A percentile compares a stretch with the other conserved stretches of the same genome.
phyloP scores from a whole-genome alignment of 208 protist genomes.

The Wallacemonas sp. region DNA sequence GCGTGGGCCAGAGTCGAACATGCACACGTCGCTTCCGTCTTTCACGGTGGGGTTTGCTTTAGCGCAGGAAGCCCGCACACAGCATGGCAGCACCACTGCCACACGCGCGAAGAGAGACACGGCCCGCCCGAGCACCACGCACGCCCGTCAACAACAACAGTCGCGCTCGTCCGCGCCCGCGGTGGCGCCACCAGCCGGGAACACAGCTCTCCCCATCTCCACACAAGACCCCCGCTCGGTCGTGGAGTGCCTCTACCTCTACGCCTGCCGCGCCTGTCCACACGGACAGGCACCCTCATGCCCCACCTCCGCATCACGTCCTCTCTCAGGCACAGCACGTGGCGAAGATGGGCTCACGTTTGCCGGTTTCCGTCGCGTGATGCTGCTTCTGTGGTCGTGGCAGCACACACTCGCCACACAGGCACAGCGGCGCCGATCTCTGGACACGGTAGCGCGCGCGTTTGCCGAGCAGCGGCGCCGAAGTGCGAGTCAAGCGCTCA shows the following conservation, averaged over 20 bases:
- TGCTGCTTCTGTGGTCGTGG: constrained; percentile 63
- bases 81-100: not conserved
- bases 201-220: constrained; percentile 22
- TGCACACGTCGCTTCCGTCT: constrained; percentile 1
- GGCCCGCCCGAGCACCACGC: not conserved
- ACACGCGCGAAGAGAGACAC: not conserved
- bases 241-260: constrained; percentile 41
- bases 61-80: not conserved
- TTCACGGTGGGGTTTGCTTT: not conserved
- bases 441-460: not conserved
- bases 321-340: not conserved
- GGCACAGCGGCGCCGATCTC: not conserved
- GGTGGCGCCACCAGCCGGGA: not conserved
- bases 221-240: constrained; percentile 48
- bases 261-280: constrained; percentile 9
- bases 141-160: not conserved
- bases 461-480: constrained; percentile 4
- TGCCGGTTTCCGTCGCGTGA: constrained; percentile 51
- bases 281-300: not conserved
- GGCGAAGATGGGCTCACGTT: constrained; percentile 36
- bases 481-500: not conserved
- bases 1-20: too few relatives aligned
- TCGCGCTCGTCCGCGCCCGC: not conserved
- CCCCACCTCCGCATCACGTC: too few relatives aligned
- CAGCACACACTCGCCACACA: constrained; percentile 8